These are phyloP conservation scores for Plectosphaerella plurivora DNA, from an alignment of 2,329 filamentous ascomycete species.

Conservation along the genomic window DNA sequence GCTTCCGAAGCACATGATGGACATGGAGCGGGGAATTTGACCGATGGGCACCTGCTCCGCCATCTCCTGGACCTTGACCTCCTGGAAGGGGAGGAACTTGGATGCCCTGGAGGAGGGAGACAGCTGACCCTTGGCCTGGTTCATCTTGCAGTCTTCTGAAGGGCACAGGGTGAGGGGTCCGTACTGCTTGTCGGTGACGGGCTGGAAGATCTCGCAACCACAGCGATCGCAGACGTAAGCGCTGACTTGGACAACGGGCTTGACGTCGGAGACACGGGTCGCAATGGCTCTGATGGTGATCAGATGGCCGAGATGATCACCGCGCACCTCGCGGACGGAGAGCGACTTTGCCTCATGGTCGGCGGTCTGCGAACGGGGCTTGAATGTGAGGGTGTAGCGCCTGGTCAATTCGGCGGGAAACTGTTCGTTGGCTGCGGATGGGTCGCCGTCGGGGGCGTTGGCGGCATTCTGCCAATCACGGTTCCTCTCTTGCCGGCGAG, in stretches of 20 bases:
- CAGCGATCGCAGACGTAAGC: conserved; percentile 97
- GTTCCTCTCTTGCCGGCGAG: conserved; percentile 82
- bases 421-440: conserved; percentile 63
- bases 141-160: conserved; percentile 82
- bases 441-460: conserved; percentile 49
- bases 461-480: conserved; percentile 66
- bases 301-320: conserved; percentile 86
- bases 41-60: conserved; percentile 98
- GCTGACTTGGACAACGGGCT: conserved; percentile 95
- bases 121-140: conserved; percentile 89
- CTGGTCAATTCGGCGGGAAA: conserved; percentile 91
- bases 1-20: conserved; percentile 82
- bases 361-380: conserved; percentile 72
- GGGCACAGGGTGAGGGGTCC: conserved; percentile 82
- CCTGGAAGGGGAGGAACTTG: conserved; percentile 96
- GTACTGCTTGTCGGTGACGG: conserved; percentile 85
- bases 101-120: conserved; percentile 93
- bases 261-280: conserved; percentile 94
- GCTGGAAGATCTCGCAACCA: conserved; percentile 96
- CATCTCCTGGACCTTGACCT: conserved; percentile 98
- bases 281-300: conserved; percentile 94
- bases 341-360: conserved; percentile 62
- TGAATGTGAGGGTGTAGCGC: conserved; percentile 94
- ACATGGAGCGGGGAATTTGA: conserved; percentile 90
- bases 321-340: conserved; percentile 89